These are phyloP conservation scores for Fusarium nematophilum DNA, from an alignment of 2,329 filamentous ascomycete species.

Conservation along the genomic window DNA sequence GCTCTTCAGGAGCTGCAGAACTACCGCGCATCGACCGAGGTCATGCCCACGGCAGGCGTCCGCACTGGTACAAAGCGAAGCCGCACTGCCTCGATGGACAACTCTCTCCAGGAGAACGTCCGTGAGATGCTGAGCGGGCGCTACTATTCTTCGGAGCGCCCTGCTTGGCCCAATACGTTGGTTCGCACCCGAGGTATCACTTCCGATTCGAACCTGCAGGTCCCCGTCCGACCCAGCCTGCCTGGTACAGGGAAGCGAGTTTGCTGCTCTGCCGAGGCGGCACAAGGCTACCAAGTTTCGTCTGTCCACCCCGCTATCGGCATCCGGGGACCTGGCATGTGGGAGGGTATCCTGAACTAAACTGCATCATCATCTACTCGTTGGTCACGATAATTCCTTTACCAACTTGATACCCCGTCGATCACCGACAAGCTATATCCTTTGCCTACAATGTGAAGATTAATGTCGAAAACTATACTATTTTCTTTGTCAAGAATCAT, in stretches of 20 bases:
- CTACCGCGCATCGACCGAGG: constrained; percentile 55
- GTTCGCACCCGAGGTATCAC: constrained; percentile 49
- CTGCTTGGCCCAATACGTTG: constrained; percentile 52
- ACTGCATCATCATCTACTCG: constrained; percentile 15
- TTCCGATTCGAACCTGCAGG: constrained; percentile 48
- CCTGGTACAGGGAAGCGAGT: constrained; percentile 71
- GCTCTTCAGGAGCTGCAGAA: constrained; percentile 71
- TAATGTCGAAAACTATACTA: constrained; percentile 41
- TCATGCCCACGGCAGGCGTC: constrained; percentile 48
- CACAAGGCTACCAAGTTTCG: constrained; percentile 58
- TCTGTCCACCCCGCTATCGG: constrained; percentile 62
- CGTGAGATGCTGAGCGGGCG: constrained; percentile 66
- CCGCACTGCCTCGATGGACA: constrained; percentile 68
- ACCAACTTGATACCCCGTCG: constrained; percentile 38
- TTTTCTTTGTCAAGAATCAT: constrained; percentile 44
- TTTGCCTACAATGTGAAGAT: constrained; percentile 38
- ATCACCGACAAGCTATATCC: constrained; percentile 32
- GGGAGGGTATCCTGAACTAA: constrained; percentile 72
- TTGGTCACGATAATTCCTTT: constrained; percentile 31
- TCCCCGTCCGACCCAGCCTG: constrained; percentile 55
- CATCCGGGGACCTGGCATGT: constrained; percentile 71
- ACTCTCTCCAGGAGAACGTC: constrained; percentile 74
- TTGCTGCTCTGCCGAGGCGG: constrained; percentile 72
- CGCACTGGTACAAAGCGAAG: constrained; percentile 67
- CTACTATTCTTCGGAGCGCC: constrained; percentile 44